phyloP scores from a whole-genome alignment of 1,284 basidiomycete genomes.

The Sporisorium reilianum region DNA sequence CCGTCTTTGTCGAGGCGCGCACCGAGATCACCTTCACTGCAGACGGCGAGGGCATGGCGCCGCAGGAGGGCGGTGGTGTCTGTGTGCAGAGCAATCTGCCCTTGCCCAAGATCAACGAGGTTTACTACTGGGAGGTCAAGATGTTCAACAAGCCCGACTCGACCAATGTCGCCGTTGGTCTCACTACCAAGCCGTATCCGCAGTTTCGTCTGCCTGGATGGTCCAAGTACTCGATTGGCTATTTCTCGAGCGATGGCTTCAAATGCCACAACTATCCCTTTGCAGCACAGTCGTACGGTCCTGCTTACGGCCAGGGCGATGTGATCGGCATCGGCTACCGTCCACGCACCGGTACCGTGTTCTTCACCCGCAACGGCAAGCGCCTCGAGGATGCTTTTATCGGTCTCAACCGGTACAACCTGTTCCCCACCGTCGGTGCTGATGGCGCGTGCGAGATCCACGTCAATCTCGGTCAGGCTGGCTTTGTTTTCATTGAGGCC shows the following conservation, averaged over 20 bases:
- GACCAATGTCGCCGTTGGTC: slow-evolving; percentile 64
- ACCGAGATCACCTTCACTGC: slow-evolving; percentile 69
- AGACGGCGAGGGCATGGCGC: slow-evolving; percentile 67
- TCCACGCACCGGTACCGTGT: slow-evolving; percentile 66
- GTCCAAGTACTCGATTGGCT: slow-evolving; percentile 91
- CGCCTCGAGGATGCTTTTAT: slow-evolving; percentile 67
- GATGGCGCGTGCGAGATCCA: slow-evolving; percentile 67
- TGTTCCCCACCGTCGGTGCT: slow-evolving; percentile 68
- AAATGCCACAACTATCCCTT: slow-evolving; percentile 98
- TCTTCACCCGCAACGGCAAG: slow-evolving; percentile 68
- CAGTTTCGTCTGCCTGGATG: slow-evolving; percentile 74
- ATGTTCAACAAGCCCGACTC: slow-evolving; percentile 68
- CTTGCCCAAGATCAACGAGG: slow-evolving; percentile 68
- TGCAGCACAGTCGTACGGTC: slow-evolving; percentile 85
- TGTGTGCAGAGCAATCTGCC: slow-evolving; percentile 68
- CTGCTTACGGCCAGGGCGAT: slow-evolving; percentile 84
- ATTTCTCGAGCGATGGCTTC: slow-evolving; percentile 91
- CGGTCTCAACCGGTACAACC: slow-evolving; percentile 65
- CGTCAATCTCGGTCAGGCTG: slow-evolving; percentile 68
- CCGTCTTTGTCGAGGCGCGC: slow-evolving; percentile 65
- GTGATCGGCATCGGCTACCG: slow-evolving; percentile 68
- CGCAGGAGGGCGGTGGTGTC: slow-evolving; percentile 67
- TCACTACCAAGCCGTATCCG: slow-evolving; percentile 68
- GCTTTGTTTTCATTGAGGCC: slow-evolving; percentile 69
- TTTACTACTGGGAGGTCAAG: slow-evolving; percentile 70